These are phyloP conservation scores for Grigorovia humatica DNA, from an alignment of 805 yeast species.

Conservation along the genomic window DNA sequence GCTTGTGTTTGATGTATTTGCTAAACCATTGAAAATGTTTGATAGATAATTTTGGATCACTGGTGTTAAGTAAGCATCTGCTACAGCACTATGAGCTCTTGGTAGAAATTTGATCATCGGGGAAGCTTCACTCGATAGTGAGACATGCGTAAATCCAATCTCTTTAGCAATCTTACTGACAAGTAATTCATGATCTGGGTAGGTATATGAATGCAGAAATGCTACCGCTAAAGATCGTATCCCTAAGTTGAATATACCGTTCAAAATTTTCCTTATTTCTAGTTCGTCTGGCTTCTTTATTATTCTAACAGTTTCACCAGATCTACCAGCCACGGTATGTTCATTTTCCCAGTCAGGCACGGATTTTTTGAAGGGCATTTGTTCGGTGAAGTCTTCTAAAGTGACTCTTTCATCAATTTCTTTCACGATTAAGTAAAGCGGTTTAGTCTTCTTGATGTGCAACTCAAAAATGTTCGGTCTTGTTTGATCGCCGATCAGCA, in stretches of 20 bases:
- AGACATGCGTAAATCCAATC: slow-evolving; percentile 59
- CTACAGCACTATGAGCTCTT: slow-evolving; percentile 67
- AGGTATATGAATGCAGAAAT: slow-evolving; percentile 63
- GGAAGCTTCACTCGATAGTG: slow-evolving; percentile 56
- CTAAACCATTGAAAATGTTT: slow-evolving; percentile 53
- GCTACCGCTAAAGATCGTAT: slow-evolving; percentile 63
- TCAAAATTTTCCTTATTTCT: slow-evolving; percentile 35
- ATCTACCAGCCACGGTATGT: slow-evolving; percentile 42
- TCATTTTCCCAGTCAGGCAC: slow-evolving; percentile 13
- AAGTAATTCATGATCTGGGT: slow-evolving; percentile 53
- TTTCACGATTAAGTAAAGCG: slow-evolving; percentile 61
- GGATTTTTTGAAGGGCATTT: slow-evolving; percentile 35
- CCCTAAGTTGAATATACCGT: slow-evolving; percentile 42
- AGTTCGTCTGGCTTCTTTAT: slow-evolving; percentile 39
- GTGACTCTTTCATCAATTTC: slow-evolving; percentile 91
- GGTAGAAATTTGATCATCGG: slow-evolving; percentile 75
- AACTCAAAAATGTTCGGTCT: slow-evolving; percentile 85
- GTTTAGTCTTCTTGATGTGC: slow-evolving; percentile 59
- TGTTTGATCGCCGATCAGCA: slow-evolving; percentile 82
- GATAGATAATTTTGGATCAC: slow-evolving; percentile 55
- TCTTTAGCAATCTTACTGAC: slow-evolving; percentile 51
- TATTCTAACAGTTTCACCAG: slow-evolving; percentile 59
- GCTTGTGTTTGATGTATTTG: slow-evolving; percentile 35
- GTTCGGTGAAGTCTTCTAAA: slow-evolving; percentile 68
- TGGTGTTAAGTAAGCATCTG: slow-evolving; percentile 79